Percentiles rank a stretch among this genome's conserved stretches.
Conservation (phyloP, 371 early-diverging fungal species). For the Lichtheimia ramosa region DNA sequence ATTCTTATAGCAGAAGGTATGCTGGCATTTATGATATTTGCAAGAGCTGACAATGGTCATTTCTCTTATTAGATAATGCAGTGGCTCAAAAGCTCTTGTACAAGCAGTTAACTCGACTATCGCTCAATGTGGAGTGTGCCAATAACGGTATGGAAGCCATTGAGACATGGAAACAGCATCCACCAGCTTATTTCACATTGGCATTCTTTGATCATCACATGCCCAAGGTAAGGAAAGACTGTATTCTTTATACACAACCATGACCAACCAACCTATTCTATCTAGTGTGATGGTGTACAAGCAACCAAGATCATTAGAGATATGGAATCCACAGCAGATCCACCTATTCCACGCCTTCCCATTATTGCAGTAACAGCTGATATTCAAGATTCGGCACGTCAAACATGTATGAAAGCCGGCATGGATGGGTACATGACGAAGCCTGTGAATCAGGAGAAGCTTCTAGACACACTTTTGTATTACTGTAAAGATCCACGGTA, state of each 20-base stretch:
- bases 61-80: conserved; percentile 33
- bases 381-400: conserved; percentile 12
- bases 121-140: conserved; percentile 41
- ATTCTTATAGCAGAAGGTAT: conserved; percentile 48
- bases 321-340: conserved; percentile 21
- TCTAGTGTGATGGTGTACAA: conserved; percentile 47
- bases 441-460: conserved; percentile 38
- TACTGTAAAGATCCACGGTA: conserved; percentile 13
- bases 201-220: conserved; percentile 52
- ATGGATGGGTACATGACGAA: conserved; percentile 34
- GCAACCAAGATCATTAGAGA: conserved; percentile 39
- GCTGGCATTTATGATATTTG: not conserved
- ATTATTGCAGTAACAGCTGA: conserved; percentile 14
- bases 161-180: conserved; percentile 30
- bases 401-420: conserved; percentile 12
- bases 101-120: conserved; percentile 39
- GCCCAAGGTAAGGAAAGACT: conserved; percentile 32
- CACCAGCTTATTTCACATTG: conserved; percentile 31
- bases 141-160: conserved; percentile 47
- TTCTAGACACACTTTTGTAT: conserved; percentile 28
- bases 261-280: not conserved
- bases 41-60: not conserved
- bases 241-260: not conserved
- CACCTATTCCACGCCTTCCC: conserved; percentile 16
- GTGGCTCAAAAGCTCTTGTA: conserved; percentile 43